Evolutionary conservation across 2,329 filamentous ascomycete genomes (phyloP).

Genomic region (Paecilomyces sp.): DNA sequence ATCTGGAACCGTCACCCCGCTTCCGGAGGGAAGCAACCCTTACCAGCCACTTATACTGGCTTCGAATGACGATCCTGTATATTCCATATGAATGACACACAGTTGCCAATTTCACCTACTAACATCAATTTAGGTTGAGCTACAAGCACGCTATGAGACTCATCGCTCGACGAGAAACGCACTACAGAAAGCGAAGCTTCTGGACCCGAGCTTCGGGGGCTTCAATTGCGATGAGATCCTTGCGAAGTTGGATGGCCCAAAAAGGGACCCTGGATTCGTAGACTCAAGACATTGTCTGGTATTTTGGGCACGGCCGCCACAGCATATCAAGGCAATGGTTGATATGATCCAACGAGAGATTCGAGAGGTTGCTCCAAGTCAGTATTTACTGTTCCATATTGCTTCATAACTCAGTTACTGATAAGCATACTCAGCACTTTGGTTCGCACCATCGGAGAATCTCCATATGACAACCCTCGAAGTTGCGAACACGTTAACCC

Average conservation of each 20-base stretch:
- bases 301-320: constrained; percentile 79
- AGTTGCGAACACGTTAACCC: constrained; percentile 70
- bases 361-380: constrained; percentile 60
- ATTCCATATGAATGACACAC: constrained; percentile 14
- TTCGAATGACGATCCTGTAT: constrained; percentile 61
- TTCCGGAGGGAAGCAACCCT: constrained; percentile 52
- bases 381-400: constrained; percentile 22
- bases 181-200: constrained; percentile 67
- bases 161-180: constrained; percentile 71
- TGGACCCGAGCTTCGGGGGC: constrained; percentile 60
- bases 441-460: constrained; percentile 72
- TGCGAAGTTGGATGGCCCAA: constrained; percentile 57
- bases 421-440: constrained; percentile 52
- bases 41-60: constrained; percentile 66
- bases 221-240: constrained; percentile 72
- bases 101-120: constrained; percentile 1
- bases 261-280: constrained; percentile 59
- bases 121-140: constrained; percentile 31
- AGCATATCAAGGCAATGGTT: constrained; percentile 62
- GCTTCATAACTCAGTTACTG: neutral
- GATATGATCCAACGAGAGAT: constrained; percentile 61
- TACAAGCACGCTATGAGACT: constrained; percentile 64
- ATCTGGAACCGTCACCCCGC: constrained; percentile 23
- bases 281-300: constrained; percentile 78
- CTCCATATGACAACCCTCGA: constrained; percentile 86